Base-by-base conservation (phyloP, 805 yeast genomes). In the Candida pseudofarinosa region DNA sequence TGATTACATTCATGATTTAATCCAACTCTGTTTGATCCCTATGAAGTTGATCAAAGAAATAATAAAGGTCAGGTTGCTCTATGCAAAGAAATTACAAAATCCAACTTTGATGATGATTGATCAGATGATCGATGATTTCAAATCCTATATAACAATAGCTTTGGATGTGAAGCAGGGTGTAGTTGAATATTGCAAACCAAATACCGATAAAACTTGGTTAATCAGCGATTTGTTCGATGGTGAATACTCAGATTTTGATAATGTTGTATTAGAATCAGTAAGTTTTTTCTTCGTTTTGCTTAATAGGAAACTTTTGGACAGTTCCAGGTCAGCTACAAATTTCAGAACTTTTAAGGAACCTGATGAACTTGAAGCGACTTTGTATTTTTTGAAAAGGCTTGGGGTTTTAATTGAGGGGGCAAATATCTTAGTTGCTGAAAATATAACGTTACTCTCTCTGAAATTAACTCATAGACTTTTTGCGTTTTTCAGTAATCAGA, bases 71-170 rank as follows among this genome's bases (percentile, higher is more conserved):
- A 75, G 97, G 50, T 68, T 91, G 36, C 69, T 74, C 1, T 89
- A 87, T 58, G 96, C 97, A 2, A 73, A 77, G 59, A 85, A 84
- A 55, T 65, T 91, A 38, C 79, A 76, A 40, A 85, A 84, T 53
- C 96, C 97, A 1, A 89, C 97, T 0, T 79, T 90, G 81, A 85
- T 88, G 89, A 87, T 88, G 83, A 87, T 93, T 52, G 99, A 93
- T 62, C 97, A 91, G 63, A 84, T 88, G 76, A 77, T 91, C 47
- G 89, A 80, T 37, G 96, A 88, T 59, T 85, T 91, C 58, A 82
- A 82, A 51, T 75, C 82, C 2, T 88, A 88, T 58, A 77, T 91
- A 43, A 75, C 78, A 38, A 68, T 89, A 28, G 90, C 96, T 0
- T 72, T 88, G 14, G 85, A 80, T 49, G 78, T 89, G 39, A 83